Evolutionary conservation across 1,284 basidiomycete species (phyloP), one percentile per base, ranked within the genome.

Genomic region (Ceratobasidium sp.): DNA sequence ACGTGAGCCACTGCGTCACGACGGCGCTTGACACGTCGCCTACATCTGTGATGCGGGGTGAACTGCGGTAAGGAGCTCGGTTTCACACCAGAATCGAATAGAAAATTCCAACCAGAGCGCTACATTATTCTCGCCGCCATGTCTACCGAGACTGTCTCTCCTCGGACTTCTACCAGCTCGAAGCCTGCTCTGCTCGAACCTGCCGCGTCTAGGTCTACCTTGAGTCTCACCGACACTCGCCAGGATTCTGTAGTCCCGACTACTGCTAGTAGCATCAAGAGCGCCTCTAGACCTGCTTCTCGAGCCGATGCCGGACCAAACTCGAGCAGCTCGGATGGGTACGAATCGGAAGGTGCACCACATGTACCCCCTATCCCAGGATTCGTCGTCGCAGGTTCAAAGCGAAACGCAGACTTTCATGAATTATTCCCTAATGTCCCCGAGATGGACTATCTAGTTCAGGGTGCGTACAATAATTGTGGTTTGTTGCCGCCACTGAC

Each of bases 401-500:
- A 94, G 80, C 84, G 96, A 71, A 98, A 98, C 78, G 87, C 90
- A 12, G 96, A 98, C 78, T 99, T 99, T 80, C 96, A 99, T 79
- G 89, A 93, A 72, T 81, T 98, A 77, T 99, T 99, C 80, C 86
- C 88, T 4, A 87, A 82, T 30, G 89, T 98, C n/a, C 95, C 95
- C 4, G 94, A 97, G 79, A 96, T 95, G 11, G 96, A 99, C 81
- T 98, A 98, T 82, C 85, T 99, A 64, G 98, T 99, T 78, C 96
- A 98, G 82, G 95, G 94, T 94, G 78, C 76, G 85, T 79, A 62
- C 75, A 28, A 56, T 63, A 23, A n/a, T 40, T 72, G 61, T 67
- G 33, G 67, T 69, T 2, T 16, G 28, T 38, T n/a, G 42, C 28
- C 8, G n/a, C 36, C 18, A 21, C 23, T n/a, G 36, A 48, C 11